Evolutionary conservation across 192 early-diverging fungal genomes (phyloP), one percentile per base, ranked within the genome.

Genomic region (Podila verticillata): DNA sequence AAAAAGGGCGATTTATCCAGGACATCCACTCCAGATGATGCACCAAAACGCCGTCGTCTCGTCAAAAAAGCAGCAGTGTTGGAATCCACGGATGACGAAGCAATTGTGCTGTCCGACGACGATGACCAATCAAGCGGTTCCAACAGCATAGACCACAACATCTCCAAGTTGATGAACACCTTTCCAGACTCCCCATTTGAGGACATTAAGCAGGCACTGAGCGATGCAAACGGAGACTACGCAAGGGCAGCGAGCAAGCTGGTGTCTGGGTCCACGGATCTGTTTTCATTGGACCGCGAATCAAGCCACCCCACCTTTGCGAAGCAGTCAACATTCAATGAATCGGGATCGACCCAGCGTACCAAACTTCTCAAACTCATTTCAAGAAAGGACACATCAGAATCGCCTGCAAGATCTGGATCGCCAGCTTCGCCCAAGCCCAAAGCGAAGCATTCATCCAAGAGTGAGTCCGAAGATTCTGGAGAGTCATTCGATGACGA

Each of bases 1-100:
- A 51, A 57, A 4, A 69, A 70, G 32, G 62, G 57, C 48, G 66
- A 65, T 31, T 0, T 63, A 36, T 32, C 20, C 20, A 36, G 48
- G 31, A 34, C 48, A n/a, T 28, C 39, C 2, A 29, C 54, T 20
- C 35, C 22, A 15, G 19, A 58, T 6, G 65, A 70, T 20, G 49
- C 10, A n/a, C 68, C 57, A 8, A 66, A 79, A 36, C 75, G 75
- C 7, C 63, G 70, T 20, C 69, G 77, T 35, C 68, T 68, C 13
- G 60, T 80, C 26, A 72, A 72, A 31, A 59, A 59, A 29, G 24
- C 3, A 4, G 24, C 24, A 1, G 13, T 59, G 24, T 5, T 59
- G 17, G 57, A 22, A 5, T 59, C 57, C 24, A 17, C 24, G 17
- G 57, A 31, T 6, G 28, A 59, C 7, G 30, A 31, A 7, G 48